Percentiles rank a stretch among this genome's conserved stretches.
phyloP scores from a whole-genome alignment of 257 asterid species.

The Euphrasia confusa region DNA sequence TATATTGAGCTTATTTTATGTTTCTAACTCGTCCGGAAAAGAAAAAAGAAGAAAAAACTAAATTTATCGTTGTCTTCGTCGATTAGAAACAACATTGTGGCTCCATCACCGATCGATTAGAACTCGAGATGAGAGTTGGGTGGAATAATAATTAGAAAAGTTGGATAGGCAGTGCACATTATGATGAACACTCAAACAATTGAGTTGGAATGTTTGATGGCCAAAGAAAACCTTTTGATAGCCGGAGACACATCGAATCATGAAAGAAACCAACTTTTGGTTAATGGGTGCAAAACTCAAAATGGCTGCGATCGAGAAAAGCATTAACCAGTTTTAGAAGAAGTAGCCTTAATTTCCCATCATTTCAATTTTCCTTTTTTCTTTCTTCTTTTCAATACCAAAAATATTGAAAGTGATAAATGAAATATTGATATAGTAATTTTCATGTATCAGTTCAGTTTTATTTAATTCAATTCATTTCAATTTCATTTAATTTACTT shows the following conservation, averaged over 20 bases:
- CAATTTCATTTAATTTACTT: no score
- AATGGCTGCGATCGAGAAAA: constrained; percentile 36
- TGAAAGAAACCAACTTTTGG: constrained; percentile 26
- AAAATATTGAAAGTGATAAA: no score
- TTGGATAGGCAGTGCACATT: constrained; percentile 30
- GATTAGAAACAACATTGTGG: no score
- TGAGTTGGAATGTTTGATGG: constrained; percentile 31
- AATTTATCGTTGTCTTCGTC: no score
- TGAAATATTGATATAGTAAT: no score
- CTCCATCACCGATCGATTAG: no score
- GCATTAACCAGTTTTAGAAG: constrained; percentile 19
- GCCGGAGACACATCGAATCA: constrained; percentile 25
- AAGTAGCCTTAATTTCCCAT: constrained; percentile 39
- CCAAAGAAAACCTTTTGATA: constrained; percentile 29
- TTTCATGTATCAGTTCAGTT: no score
- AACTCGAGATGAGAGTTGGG: not conserved
- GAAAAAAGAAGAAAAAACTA: no score
- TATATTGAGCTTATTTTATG: no score
- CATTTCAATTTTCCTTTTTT: constrained; percentile 28
- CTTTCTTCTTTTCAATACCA: not conserved
- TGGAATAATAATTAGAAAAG: constrained; percentile 31
- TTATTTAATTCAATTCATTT: no score
- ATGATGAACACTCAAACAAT: constrained; percentile 37
- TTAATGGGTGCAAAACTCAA: constrained; percentile 18
- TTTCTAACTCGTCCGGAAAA: no score